Base-by-base conservation (phyloP, 2,329 filamentous ascomycete species). In the Rhinocladiella similis region DNA sequence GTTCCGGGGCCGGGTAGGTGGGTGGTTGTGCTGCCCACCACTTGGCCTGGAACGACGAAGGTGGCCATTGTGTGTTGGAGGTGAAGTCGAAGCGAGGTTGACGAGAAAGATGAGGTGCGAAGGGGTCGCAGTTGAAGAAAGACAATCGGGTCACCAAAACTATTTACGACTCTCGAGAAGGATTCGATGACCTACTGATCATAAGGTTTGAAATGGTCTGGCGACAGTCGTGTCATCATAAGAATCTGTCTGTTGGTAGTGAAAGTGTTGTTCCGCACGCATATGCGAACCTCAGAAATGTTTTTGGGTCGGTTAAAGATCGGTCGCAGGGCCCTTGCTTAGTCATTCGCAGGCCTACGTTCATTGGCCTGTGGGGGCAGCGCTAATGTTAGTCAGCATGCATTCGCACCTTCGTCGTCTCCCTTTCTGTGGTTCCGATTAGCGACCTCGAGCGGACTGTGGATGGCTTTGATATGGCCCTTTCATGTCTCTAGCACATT, bases 1-100 rank as follows among this genome's bases (percentile, higher is more conserved):
- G 91, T 96, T 63, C 93, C 94, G 10, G 89, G 79, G 13, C 93
- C 93, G 25, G 91, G 82, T 39, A 81, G 75, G 73, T 88, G 92
- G 63, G 84, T 83, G 53, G 81, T 77, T 16, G 80, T 74, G 16
- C 87, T 75, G 27, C 89, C 92, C 39, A 99, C 83, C 45, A 85
- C 76, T 70, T 94, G 89, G 70, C 94, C 94, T 10, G 94, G 94
- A 9, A 63, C 61, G 38, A 57, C 59, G 20, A 35, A 12, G 12
- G 54, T 51, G 29, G 57, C 42, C 56, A 59, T 57, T 36, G 19
- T 38, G 33, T 20, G 7, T 14, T 5, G 20, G 22, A 46, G 12
- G 43, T 22, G 43, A 16, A 46, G 43, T 22, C n/a, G 18, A 27
- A 46, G 43, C 14, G 9, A 29, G n/a, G 16, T n/a, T 5, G 20